Conservation (phyloP, 495 filamentous ascomycete species). For the Astrothelium macrocarpum region DNA sequence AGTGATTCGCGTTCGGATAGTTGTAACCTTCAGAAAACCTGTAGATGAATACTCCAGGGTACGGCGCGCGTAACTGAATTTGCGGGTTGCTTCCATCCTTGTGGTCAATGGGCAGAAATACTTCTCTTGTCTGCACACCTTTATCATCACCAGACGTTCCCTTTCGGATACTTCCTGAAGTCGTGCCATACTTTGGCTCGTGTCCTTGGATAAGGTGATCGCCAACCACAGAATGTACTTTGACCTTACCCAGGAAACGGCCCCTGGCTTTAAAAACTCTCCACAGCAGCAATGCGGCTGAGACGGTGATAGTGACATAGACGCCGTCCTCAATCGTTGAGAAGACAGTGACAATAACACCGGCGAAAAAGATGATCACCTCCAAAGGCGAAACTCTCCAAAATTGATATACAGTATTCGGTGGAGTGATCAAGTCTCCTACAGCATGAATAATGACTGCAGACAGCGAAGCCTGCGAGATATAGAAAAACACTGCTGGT, state of each 20-base stretch:
- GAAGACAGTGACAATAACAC: constrained; percentile 87
- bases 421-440: constrained; percentile 86
- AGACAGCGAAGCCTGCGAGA: constrained; percentile 74
- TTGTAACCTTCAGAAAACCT: constrained; percentile 94
- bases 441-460: constrained; percentile 98
- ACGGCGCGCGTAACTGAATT: constrained; percentile 66
- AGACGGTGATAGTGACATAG: constrained; percentile 71
- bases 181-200: constrained; percentile 26
- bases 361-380: constrained; percentile 86
- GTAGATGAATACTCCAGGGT: constrained; percentile 95
- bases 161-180: neutral
- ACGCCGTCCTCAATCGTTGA: constrained; percentile 83
- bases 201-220: constrained; percentile 63
- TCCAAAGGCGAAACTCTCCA: constrained; percentile 89
- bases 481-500: constrained; percentile 89
- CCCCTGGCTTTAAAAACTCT: constrained; percentile 77
- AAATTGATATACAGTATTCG: constrained; percentile 91
- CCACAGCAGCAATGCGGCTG: constrained; percentile 71
- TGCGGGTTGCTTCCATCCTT: constrained; percentile 84
- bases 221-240: constrained; percentile 81
- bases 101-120: constrained; percentile 87
- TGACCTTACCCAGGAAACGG: constrained; percentile 79
- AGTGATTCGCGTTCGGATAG: constrained; percentile 89
- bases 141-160: constrained; percentile 21
- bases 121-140: constrained; percentile 44